These are phyloP conservation scores for Cryphonectria carpinicola DNA, from an alignment of 2,329 filamentous ascomycete species.

Conservation along the genomic window DNA sequence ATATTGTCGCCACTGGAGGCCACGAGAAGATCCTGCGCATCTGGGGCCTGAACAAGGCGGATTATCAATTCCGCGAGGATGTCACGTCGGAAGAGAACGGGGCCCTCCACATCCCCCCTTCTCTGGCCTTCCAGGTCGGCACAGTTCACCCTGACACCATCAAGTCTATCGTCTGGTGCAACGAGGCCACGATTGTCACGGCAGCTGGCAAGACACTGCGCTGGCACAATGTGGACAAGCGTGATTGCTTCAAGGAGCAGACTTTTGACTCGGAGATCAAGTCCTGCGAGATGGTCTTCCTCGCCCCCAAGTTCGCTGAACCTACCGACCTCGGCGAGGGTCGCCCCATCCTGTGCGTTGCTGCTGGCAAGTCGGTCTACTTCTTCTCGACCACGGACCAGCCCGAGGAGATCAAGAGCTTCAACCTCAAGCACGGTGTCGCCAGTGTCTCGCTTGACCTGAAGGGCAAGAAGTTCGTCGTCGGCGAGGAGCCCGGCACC, in stretches of 20 bases:
- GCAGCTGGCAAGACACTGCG: constrained; percentile 89
- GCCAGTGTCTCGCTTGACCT: constrained; percentile 89
- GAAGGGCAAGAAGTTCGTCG: constrained; percentile 80
- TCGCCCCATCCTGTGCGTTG: constrained; percentile 77
- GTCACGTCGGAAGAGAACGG: constrained; percentile 38
- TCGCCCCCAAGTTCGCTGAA: constrained; percentile 62
- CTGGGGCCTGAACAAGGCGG: constrained; percentile 71
- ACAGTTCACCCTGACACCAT: constrained; percentile 85
- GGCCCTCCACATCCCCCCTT: constrained; percentile 55
- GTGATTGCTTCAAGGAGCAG: constrained; percentile 75
- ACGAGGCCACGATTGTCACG: constrained; percentile 84
- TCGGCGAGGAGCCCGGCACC: constrained; percentile 88
- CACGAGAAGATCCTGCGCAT: constrained; percentile 96
- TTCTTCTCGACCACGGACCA: constrained; percentile 82
- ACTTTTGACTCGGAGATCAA: constrained; percentile 83
- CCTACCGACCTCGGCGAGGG: constrained; percentile 68
- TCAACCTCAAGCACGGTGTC: constrained; percentile 80
- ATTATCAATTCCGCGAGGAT: constrained; percentile 58
- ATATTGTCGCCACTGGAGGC: constrained; percentile 90
- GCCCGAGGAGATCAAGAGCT: constrained; percentile 74
- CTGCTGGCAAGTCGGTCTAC: constrained; percentile 91
- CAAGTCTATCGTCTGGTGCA: constrained; percentile 95
- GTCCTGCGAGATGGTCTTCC: constrained; percentile 84
- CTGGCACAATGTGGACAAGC: constrained; percentile 88
- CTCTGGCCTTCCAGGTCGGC: constrained; percentile 83